Evolutionary conservation across 768 basidiomycete genomes (phyloP).

Genomic region (Punctularia strigosozonata): DNA sequence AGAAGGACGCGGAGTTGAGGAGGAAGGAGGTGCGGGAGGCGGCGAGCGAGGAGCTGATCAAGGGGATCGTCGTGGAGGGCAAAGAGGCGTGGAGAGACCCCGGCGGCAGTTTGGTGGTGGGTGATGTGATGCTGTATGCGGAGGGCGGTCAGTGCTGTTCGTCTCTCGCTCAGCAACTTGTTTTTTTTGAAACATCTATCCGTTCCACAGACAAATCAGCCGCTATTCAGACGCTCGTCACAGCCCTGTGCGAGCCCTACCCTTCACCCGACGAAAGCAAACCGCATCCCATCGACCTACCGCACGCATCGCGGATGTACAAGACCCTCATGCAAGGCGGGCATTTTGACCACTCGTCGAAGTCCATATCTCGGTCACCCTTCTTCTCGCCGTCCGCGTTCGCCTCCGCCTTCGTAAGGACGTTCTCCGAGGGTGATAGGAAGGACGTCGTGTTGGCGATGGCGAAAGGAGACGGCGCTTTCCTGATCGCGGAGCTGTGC

Average conservation of each 20-base stretch:
- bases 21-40: conserved; percentile 60
- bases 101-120: conserved; percentile 65
- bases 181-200: background rate
- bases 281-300: conserved; percentile 67
- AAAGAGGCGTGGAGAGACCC: conserved; percentile 58
- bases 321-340: conserved; percentile 88
- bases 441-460: conserved; percentile 41
- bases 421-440: conserved; percentile 41
- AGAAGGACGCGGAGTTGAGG: conserved; percentile 58
- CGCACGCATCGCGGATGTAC: conserved; percentile 76
- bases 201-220: conserved; percentile 49
- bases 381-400: conserved; percentile 50
- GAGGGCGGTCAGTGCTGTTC: conserved; percentile 56
- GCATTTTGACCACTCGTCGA: conserved; percentile 61
- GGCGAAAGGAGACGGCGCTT: conserved; percentile 54
- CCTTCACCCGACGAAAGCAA: conserved; percentile 35
- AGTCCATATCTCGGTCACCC: conserved; percentile 37
- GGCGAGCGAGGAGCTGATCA: conserved; percentile 65
- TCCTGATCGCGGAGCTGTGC: conserved; percentile 65
- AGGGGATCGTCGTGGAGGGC: conserved; percentile 54
- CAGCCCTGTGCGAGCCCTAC: conserved; percentile 42
- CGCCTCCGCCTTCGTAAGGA: conserved; percentile 42
- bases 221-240: conserved; percentile 49
- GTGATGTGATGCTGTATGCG: conserved; percentile 76
- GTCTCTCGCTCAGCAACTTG: background rate